Evolutionary conservation across 2,329 filamentous ascomycete species (phyloP).

Genomic region (Ambrosiella beaveri): DNA sequence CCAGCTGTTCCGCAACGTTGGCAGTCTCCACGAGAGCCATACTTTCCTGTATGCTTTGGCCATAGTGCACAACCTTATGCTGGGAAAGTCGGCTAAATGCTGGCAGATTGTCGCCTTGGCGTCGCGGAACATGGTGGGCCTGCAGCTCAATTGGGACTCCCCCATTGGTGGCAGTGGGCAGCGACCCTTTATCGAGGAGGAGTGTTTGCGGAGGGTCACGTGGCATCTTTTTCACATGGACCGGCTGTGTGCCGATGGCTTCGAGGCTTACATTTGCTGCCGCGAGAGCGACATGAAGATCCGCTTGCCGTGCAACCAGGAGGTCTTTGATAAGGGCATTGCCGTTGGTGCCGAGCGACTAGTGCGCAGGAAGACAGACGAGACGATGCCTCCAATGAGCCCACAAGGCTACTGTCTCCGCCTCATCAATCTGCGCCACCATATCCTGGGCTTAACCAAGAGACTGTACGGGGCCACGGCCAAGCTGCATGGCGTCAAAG

Average conservation of each 20-base stretch:
- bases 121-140: constrained; percentile 22
- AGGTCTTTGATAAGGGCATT: constrained; percentile 20
- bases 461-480: constrained; percentile 12
- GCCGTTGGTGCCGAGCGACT: constrained; percentile 20
- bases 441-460: constrained; percentile 19
- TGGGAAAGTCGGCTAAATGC: constrained; percentile 23
- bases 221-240: constrained; percentile 25
- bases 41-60: constrained; percentile 22
- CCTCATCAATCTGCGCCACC: constrained; percentile 22
- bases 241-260: constrained; percentile 23
- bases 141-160: constrained; percentile 25
- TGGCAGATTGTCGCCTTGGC: constrained; percentile 25
- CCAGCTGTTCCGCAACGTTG: constrained; percentile 25
- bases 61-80: constrained; percentile 22
- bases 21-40: constrained; percentile 21
- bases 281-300: constrained; percentile 24
- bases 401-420: constrained; percentile 22
- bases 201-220: constrained; percentile 21
- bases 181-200: constrained; percentile 20
- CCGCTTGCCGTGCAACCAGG: constrained; percentile 21
- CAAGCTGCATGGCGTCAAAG: constrained; percentile 12
- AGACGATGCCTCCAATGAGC: constrained; percentile 16
- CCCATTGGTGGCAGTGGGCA: constrained; percentile 16
- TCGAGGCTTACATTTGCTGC: constrained; percentile 24
- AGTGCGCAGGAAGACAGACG: constrained; percentile 13